phyloP scores from a whole-genome alignment of 2,329 filamentous ascomycete species.

The Diaporthe capsici region DNA sequence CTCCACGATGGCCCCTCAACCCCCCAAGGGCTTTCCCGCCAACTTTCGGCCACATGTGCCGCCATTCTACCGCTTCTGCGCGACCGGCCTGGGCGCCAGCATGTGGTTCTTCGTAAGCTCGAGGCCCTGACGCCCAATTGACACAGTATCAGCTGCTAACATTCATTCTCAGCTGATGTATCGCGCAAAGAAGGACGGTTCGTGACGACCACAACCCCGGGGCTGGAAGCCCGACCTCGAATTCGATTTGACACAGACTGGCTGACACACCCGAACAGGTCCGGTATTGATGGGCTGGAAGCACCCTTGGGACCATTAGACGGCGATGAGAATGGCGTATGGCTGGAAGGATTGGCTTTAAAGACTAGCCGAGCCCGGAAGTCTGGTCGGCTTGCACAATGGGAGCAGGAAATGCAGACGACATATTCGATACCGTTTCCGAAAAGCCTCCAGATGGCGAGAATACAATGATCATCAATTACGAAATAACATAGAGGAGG shows the following conservation, averaged over 20 bases:
- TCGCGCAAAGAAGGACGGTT: conserved; percentile 94
- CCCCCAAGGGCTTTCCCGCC: conserved; percentile 46
- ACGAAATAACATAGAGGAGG: background rate
- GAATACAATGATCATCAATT: conserved; percentile 1
- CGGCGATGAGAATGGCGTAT: background rate
- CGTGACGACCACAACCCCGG: conserved; percentile 40
- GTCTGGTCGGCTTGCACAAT: conserved; percentile 2
- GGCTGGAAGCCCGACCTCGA: background rate
- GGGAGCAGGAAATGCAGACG: conserved; percentile 3
- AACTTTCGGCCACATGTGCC: conserved; percentile 61
- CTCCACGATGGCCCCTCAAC: conserved; percentile 52
- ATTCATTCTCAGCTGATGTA: conserved; percentile 84
- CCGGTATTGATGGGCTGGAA: conserved; percentile 91
- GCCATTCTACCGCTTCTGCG: conserved; percentile 84
- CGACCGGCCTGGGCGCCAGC: conserved; percentile 89
- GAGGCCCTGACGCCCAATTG: background rate
- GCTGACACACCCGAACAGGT: conserved; percentile 55
- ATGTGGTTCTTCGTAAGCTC: conserved; percentile 98
- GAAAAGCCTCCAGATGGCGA: background rate
- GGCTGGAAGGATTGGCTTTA: conserved; percentile 31
- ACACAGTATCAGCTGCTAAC: conserved; percentile 43
- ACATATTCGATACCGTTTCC: conserved; percentile 1
- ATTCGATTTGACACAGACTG: background rate
- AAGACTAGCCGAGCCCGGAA: background rate
- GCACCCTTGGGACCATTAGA: conserved; percentile 94